phyloP scores from a whole-genome alignment of 192 early-diverging fungal species.

The Linnemannia schmuckeri region DNA sequence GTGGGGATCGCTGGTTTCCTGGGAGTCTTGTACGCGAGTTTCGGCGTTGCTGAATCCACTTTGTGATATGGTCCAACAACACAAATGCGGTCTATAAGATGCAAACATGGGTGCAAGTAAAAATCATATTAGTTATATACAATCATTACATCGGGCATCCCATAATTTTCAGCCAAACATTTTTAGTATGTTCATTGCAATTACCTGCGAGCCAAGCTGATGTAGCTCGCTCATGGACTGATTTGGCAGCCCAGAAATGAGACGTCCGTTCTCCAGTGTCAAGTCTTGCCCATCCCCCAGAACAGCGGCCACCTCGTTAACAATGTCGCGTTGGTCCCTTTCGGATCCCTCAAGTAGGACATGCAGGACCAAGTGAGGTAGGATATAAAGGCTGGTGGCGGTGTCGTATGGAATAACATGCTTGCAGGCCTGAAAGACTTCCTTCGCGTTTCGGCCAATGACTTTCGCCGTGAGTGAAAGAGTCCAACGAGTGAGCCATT shows the following conservation, averaged over 20 bases:
- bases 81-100: conserved; percentile 49
- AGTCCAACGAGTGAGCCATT: conserved; percentile 44
- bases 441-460: conserved; percentile 13
- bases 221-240: conserved; percentile 22
- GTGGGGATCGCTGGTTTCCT: conserved; percentile 8
- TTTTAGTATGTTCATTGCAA: neutral
- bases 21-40: conserved; percentile 2
- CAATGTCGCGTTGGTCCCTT: conserved; percentile 20
- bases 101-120: neutral
- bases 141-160: no score
- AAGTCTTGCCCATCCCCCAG: conserved; percentile 17
- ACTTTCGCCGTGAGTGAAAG: conserved; percentile 28
- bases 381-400: conserved; percentile 30
- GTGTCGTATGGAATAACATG: conserved; percentile 37
- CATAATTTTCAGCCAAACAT: no score
- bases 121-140: neutral
- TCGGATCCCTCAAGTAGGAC: conserved; percentile 34
- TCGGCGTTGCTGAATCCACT: conserved; percentile 61
- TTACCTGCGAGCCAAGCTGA: conserved; percentile 47
- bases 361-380: conserved; percentile 41
- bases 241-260: neutral
- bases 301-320: conserved; percentile 35
- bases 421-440: conserved; percentile 45
- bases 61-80: conserved; percentile 49
- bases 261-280: neutral